Conservation (phyloP, 106 monocot genomes). For the Dioscorea zingiberensis region DNA sequence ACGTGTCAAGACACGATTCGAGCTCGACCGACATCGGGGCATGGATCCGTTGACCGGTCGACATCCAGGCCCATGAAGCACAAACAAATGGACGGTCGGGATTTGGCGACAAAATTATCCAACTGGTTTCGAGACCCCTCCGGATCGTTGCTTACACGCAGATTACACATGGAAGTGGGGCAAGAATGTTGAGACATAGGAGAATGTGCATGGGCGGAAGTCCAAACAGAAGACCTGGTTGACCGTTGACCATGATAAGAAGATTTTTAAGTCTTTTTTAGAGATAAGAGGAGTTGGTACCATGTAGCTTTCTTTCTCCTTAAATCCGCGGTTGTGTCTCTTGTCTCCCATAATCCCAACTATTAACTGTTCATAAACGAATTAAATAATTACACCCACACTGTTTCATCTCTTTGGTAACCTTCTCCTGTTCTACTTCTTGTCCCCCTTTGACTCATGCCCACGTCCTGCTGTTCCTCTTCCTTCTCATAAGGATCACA, state of each 20-base stretch:
- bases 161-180: not conserved
- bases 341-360: slow-evolving; percentile 1
- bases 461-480: too few relatives aligned
- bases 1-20: too few relatives aligned
- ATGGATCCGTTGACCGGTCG: not conserved
- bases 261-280: too few relatives aligned
- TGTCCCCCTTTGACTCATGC: too few relatives aligned
- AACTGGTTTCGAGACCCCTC: not conserved
- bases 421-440: too few relatives aligned
- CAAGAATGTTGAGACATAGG: not conserved
- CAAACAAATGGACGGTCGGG: too few relatives aligned
- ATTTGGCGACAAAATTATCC: not conserved
- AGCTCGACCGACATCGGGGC: not conserved
- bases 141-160: too few relatives aligned
- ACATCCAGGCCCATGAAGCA: not conserved
- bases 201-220: not conserved
- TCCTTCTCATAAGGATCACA: too few relatives aligned
- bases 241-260: not conserved
- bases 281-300: not conserved
- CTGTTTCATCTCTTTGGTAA: too few relatives aligned
- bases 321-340: not conserved
- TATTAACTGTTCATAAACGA: not conserved
- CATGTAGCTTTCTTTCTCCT: not conserved
- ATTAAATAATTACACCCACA: too few relatives aligned
- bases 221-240: not conserved